Evolutionary conservation across 345 rosid species (phyloP), one percentile per base, ranked within the genome.

Genomic region (Corchorus capsularis): DNA sequence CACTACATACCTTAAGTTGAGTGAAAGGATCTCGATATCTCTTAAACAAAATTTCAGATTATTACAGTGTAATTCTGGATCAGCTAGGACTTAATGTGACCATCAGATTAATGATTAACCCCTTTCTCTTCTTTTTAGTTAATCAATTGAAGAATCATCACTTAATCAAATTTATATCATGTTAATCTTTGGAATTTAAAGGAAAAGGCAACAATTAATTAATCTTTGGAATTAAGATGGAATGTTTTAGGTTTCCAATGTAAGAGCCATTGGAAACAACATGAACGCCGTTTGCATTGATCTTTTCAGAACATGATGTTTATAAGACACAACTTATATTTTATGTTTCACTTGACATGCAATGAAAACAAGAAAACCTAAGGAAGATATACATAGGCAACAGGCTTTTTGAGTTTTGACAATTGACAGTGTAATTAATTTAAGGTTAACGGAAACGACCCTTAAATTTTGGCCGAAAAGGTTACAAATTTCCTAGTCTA

Each of bases 391-490:
- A 27, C 20, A 32, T 27, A 32, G 67, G 43, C 43, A 39, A 6
- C 8, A 8, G 35, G 27, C 9, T 64, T 41, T 27, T 27, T 27
- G 27, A 27, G 27, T 27, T 27, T 71, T 71, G 74, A 59, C 69
- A 79, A 43, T 39, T 39, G 43, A 39, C 6, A 39, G 43, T 39
- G 43, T 39, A 39, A 39, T 6, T 32, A 5, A 41, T 46, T 46
- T 43, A 22, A 20, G 47, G 59, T 2, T 2, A 34, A 4, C 19
- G 37, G 41, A 4, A 27, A 19, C 56, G 69, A 76, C 63, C 71
- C 71, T 34, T 59, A 67, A 72, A 32, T 65, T 78, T 64, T 63
- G 66, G 60, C 11, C 16, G 69, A 67, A 66, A 66, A 56, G 68
- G 60, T 20, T 49, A 4, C 13, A n/a, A 15, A 61, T 47, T 9